Evolutionary conservation across 2,329 filamentous ascomycete species (phyloP).

Genomic region (Nannizziopsis barbatae): DNA sequence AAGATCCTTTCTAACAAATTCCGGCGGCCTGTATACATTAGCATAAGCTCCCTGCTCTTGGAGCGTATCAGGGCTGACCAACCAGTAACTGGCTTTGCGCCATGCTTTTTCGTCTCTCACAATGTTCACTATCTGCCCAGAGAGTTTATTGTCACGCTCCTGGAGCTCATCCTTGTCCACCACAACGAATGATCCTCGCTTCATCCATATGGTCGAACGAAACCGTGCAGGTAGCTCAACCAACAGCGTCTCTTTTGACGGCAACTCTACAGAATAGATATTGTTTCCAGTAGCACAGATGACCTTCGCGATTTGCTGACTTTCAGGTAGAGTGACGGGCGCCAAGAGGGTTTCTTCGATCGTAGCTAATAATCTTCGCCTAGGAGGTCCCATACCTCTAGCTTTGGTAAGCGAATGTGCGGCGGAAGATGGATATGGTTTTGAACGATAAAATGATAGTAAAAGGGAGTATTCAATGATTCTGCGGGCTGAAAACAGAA

Average conservation of each 20-base stretch:
- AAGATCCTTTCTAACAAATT: constrained; percentile 58
- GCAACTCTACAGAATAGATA: constrained; percentile 67
- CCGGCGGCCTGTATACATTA: constrained; percentile 52
- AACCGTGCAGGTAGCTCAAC: constrained; percentile 77
- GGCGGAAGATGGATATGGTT: no score
- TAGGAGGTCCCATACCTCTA: constrained; percentile 55
- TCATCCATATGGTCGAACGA: constrained; percentile 88
- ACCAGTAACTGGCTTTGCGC: constrained; percentile 87
- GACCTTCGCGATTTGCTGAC: constrained; percentile 61
- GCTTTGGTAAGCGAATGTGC: not conserved
- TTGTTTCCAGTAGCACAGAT: constrained; percentile 79
- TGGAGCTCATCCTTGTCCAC: constrained; percentile 59
- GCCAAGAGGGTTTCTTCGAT: constrained; percentile 58
- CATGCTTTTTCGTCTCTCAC: constrained; percentile 84
- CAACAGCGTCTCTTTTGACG: constrained; percentile 54
- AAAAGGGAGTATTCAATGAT: no score
- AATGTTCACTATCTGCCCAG: constrained; percentile 84
- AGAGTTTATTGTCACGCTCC: constrained; percentile 61
- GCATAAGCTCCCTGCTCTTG: not conserved
- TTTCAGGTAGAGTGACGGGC: constrained; percentile 42
- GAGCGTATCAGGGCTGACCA: constrained; percentile 18
- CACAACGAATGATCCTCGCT: constrained; percentile 75
- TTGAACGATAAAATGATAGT: no score
- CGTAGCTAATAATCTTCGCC: constrained; percentile 65
- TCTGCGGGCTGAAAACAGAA: no score